Evolutionary conservation across 495 filamentous ascomycete genomes (phyloP), one percentile per base, ranked within the genome.

Genomic region (Tuber calosporum): DNA sequence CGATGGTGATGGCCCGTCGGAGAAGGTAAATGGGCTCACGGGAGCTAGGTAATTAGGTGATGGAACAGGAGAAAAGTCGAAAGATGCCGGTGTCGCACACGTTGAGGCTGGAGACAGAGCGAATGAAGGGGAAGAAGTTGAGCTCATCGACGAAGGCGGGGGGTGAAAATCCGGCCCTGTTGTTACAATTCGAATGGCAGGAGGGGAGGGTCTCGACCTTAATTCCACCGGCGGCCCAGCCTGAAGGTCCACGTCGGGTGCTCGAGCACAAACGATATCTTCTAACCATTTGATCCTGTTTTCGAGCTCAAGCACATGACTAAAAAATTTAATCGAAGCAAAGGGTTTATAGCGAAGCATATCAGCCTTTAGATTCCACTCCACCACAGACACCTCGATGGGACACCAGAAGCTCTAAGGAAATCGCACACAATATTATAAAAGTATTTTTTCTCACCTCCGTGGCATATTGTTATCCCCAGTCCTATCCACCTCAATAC

Each of bases 211-310:
- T 20, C 80, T 71, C 62, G 80, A 81, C 15, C 80, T 71, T 1
- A 82, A 70, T 72, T 82, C 80, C 22, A 79, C 80, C 13, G 77
- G 48, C 22, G 80, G 80, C 8, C 80, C 80, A 42, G 53, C 69
- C 11, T 42, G 69, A 15, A 82, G 69, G 41, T 79, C 77, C 30
- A 81, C 58, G 62, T 81, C 69, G 0, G 80, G 80, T 30, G 73
- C 77, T 17, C 73, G 69, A n/a, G 73, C 48, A 39, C 68, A 43
- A 45, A 82, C 20, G 37, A 82, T 69, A 13, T 72, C 73, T 66
- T 82, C 80, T 11, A 82, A 69, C 80, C 79, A 82, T 43, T 82
- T 82, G 62, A 82, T 81, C 66, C 80, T 72, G 40, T 81, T 80
- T 71, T 82, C 80, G 17, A 82, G 75, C 45, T 76, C 80, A 17